Evolutionary conservation across 176 grass and related monocot species (phyloP).

Genomic region (Alopecurus myosuroides): DNA sequence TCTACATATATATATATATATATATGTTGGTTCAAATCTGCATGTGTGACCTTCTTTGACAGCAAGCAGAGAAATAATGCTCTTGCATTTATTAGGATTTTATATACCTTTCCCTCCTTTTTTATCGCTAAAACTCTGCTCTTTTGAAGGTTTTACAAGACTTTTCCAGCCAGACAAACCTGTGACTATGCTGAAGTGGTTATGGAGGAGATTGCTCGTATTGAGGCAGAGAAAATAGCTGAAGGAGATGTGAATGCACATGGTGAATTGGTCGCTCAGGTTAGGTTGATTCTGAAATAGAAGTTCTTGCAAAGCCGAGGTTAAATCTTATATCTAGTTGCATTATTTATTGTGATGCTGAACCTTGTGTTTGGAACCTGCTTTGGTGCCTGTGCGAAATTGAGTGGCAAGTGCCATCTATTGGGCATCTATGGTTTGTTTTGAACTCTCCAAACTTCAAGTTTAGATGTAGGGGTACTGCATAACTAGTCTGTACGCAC

Average conservation of each 20-base stretch:
- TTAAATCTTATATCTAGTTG: not conserved
- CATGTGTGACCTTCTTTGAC: conserved; percentile 72
- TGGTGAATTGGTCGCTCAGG: conserved; percentile 65
- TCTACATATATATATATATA: too few species aligned
- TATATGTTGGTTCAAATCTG: too few species aligned
- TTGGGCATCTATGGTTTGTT: too few species aligned
- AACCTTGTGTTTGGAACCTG: not conserved
- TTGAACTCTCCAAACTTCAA: too few species aligned
- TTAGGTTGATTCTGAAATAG: conserved; percentile 91
- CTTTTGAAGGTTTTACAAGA: conserved; percentile 74
- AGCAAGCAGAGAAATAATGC: conserved; percentile 78
- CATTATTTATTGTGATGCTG: not conserved
- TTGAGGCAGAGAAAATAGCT: conserved; percentile 78
- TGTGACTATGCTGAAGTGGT: conserved; percentile 70
- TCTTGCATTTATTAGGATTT: conserved; percentile 80
- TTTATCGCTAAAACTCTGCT: conserved; percentile 7
- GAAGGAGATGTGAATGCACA: conserved; percentile 76
- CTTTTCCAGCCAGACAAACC: conserved; percentile 80
- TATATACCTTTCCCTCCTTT: conserved; percentile 1
- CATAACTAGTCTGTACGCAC: too few species aligned
- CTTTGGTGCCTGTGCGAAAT: too few species aligned
- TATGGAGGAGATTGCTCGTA: conserved; percentile 67
- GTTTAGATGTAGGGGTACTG: too few species aligned
- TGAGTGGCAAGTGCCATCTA: too few species aligned
- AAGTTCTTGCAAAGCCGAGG: conserved; percentile 58